phyloP scores from a whole-genome alignment of 225 moss, liverwort and hornwort species.

The Physcomitrium patens region DNA sequence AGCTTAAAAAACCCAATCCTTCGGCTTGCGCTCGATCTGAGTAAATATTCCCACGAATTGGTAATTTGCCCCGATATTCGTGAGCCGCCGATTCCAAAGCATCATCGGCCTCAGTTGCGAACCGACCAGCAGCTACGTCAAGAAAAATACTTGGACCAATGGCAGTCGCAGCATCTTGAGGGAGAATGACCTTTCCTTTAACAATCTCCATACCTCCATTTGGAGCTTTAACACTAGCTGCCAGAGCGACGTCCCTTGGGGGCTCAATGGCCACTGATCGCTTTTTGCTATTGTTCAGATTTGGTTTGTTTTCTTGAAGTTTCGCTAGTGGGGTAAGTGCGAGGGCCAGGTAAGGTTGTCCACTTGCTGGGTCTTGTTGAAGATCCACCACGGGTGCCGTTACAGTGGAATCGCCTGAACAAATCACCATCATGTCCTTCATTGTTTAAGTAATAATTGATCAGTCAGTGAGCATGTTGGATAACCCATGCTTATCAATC shows the following conservation, averaged over 20 bases:
- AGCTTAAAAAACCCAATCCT: constrained; percentile 68
- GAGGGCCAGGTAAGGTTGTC: constrained; percentile 72
- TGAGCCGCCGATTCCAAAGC: constrained; percentile 53
- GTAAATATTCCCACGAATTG: constrained; percentile 67
- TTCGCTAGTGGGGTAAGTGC: constrained; percentile 73
- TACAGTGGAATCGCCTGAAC: constrained; percentile 77
- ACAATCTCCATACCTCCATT: constrained; percentile 73
- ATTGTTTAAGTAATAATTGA: not conserved
- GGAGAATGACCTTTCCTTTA: constrained; percentile 70
- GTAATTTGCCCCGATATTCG: constrained; percentile 53
- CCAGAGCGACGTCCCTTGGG: constrained; percentile 52
- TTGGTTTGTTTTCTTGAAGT: constrained; percentile 48
- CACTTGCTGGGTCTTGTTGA: constrained; percentile 67
- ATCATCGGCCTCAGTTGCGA: constrained; percentile 65
- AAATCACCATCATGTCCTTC: constrained; percentile 28
- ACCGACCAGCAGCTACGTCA: constrained; percentile 59
- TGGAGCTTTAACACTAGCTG: constrained; percentile 59
- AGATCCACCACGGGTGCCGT: constrained; percentile 83
- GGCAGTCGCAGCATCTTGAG: constrained; percentile 74
- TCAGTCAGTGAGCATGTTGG: not conserved
- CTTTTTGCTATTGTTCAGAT: constrained; percentile 44
- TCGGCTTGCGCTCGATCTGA: constrained; percentile 81
- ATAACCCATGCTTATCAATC: not conserved
- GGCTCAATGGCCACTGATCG: constrained; percentile 41
- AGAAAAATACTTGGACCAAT: constrained; percentile 71